These are phyloP conservation scores for Diaporthe vaccinii DNA, from an alignment of 2,329 filamentous ascomycete species.

Conservation along the genomic window DNA sequence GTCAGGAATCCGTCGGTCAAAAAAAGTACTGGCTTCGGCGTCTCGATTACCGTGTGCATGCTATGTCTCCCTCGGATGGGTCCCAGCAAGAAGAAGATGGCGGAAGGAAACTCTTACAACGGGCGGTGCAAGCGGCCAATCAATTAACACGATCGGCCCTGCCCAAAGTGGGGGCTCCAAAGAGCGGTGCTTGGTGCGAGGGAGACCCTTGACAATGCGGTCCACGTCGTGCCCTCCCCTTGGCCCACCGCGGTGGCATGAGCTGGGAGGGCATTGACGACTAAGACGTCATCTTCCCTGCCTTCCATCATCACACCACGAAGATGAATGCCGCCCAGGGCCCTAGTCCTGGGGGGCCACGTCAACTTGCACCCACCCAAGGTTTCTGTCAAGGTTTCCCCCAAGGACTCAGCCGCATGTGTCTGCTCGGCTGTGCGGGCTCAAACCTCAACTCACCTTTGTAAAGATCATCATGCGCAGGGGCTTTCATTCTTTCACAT, in stretches of 20 bases:
- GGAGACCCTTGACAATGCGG: constrained; percentile 18
- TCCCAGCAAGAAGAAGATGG: neutral
- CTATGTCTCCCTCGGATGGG: neutral
- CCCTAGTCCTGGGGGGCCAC: constrained; percentile 14
- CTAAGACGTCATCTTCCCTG: constrained; percentile 24
- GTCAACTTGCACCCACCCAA: constrained; percentile 21
- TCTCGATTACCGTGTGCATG: neutral
- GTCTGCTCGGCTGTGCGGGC: constrained; percentile 10
- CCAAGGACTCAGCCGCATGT: constrained; percentile 16
- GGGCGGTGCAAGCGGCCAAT: constrained; percentile 2
- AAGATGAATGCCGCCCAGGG: constrained; percentile 20
- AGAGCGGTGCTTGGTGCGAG: neutral
- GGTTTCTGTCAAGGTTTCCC: neutral
- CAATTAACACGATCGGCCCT: constrained; percentile 30
- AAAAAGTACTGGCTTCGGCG: neutral
- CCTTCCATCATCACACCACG: constrained; percentile 7
- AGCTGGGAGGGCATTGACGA: constrained; percentile 26
- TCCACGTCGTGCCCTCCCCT: constrained; percentile 28
- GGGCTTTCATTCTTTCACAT: constrained; percentile 7
- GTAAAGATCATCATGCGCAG: neutral
- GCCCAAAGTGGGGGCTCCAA: constrained; percentile 7
- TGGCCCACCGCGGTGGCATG: constrained; percentile 12
- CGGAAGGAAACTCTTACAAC: neutral
- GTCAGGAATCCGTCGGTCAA: neutral
- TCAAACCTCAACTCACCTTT: neutral